phyloP scores from a whole-genome alignment of 257 asterid species.

The Capsicum rhomboideum region DNA sequence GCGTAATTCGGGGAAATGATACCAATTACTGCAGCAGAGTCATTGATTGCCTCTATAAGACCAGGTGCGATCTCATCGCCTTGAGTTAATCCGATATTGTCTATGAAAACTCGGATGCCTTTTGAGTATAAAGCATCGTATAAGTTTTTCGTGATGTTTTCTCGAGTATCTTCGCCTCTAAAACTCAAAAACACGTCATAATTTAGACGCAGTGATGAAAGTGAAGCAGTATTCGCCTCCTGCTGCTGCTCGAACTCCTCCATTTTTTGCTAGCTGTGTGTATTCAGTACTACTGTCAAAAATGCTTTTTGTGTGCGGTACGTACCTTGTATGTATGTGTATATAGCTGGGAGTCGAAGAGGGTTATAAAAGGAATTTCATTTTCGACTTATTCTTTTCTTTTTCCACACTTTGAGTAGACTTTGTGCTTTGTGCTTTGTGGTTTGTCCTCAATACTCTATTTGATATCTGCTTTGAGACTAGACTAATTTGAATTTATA shows the following conservation, averaged over 20 bases:
- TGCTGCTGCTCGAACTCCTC: neutral
- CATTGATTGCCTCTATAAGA: conserved; percentile 14
- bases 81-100: conserved; percentile 12
- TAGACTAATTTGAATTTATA: too few species aligned
- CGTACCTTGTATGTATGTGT: neutral
- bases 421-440: too few species aligned
- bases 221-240: neutral
- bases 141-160: conserved; percentile 5
- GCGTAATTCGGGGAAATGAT: conserved; percentile 23
- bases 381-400: neutral
- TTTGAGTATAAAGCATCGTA: conserved; percentile 7
- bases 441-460: too few species aligned
- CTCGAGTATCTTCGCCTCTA: conserved; percentile 27
- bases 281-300: neutral
- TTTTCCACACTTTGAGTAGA: too few species aligned
- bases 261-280: neutral
- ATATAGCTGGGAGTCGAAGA: neutral
- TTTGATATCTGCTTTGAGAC: too few species aligned
- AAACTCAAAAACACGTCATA: conserved; percentile 25
- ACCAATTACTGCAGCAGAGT: conserved; percentile 26
- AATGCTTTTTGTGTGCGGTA: neutral
- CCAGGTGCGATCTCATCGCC: conserved; percentile 17
- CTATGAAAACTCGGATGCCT: conserved; percentile 19
- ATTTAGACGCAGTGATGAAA: conserved; percentile 7
- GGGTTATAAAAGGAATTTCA: neutral